Conservation (phyloP, 768 basidiomycete species). For the Russula ochroleuca region DNA sequence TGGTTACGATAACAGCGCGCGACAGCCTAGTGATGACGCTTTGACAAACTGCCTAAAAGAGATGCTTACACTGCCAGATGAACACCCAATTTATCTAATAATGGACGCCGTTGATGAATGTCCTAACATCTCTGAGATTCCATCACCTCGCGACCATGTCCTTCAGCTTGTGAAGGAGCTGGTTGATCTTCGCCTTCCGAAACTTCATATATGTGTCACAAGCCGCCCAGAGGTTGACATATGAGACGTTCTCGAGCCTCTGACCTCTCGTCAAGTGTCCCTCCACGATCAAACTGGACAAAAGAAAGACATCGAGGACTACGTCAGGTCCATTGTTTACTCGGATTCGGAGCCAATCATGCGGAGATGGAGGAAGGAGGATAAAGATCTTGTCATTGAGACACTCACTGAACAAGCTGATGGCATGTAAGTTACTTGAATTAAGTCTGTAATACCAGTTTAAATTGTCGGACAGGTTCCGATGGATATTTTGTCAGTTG, state of each 20-base stretch:
- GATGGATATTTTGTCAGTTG: background rate
- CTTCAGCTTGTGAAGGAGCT: background rate
- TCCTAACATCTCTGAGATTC: background rate
- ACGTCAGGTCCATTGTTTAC: background rate
- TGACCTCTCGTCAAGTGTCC: background rate
- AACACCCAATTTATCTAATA: background rate
- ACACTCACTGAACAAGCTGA: background rate
- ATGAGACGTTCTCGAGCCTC: background rate
- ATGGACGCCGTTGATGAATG: constrained; percentile 3
- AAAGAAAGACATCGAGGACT: background rate
- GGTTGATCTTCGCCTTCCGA: background rate
- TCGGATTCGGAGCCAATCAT: background rate
- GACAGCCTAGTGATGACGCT: background rate
- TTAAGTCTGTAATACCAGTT: background rate
- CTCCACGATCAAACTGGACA: constrained; percentile 5
- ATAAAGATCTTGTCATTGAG: background rate
- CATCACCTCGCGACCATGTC: background rate
- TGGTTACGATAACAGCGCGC: background rate
- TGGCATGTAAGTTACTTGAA: background rate
- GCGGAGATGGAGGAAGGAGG: background rate
- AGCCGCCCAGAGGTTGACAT: constrained; percentile 7
- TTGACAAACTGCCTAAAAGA: background rate
- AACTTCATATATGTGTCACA: background rate
- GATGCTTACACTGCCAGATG: background rate
- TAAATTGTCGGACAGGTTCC: background rate